Percentiles rank a stretch among this genome's conserved stretches.
These are phyloP conservation scores for Saussurea involucrata DNA, from an alignment of 129 eudicot species.

Conservation along the genomic window DNA sequence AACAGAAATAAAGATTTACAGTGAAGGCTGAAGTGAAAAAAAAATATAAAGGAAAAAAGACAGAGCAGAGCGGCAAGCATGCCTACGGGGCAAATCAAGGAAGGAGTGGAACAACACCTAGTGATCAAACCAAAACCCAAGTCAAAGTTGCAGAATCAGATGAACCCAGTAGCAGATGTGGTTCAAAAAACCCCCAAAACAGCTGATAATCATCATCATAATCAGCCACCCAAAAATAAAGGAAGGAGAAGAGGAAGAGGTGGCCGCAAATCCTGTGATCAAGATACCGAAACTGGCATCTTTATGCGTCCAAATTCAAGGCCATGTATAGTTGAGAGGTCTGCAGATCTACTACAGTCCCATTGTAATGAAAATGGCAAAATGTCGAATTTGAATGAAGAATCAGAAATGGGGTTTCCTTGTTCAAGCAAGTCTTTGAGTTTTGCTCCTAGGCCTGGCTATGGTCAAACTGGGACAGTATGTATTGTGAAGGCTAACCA, in stretches of 20 bases:
- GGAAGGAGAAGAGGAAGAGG: conserved; percentile 4
- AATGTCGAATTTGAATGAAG: neutral
- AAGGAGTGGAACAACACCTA: conserved; percentile 7
- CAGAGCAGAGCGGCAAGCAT: neutral
- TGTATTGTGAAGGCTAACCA: conserved; percentile 78
- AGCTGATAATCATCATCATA: neutral
- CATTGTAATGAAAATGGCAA: neutral
- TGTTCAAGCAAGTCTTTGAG: conserved; percentile 49
- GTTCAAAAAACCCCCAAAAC: neutral
- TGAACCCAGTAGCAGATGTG: neutral
- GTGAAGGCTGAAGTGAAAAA: too few relatives aligned
- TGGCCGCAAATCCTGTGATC: neutral
- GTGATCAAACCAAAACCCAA: neutral
- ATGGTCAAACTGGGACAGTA: conserved; percentile 57
- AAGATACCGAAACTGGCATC: neutral
- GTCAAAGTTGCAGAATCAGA: neutral
- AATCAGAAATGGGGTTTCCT: conserved; percentile 23
- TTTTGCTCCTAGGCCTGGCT: conserved; percentile 61
- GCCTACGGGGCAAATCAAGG: conserved; percentile 7
- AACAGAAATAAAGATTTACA: neutral
- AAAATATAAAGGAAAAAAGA: neutral
- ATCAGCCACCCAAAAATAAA: neutral
- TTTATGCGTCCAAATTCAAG: conserved; percentile 2
- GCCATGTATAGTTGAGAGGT: neutral
- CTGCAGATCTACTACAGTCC: neutral